Evolutionary conservation across 78 protist genomes (phyloP).

Genomic region (Thecamonas trahens): DNA sequence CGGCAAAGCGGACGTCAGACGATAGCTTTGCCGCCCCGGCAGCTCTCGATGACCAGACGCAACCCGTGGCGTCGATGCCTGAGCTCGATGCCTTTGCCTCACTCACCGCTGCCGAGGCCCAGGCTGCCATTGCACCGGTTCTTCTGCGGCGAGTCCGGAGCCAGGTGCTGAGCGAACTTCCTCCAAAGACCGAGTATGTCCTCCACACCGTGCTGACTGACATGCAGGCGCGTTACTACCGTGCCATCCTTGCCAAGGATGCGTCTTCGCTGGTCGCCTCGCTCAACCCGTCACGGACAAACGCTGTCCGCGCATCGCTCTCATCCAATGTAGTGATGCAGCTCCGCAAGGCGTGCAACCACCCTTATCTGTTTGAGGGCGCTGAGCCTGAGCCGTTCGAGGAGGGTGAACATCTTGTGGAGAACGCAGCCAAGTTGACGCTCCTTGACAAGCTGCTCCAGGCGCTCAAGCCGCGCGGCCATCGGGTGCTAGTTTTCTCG

Average conservation of each 20-base stretch:
- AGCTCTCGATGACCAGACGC: neutral
- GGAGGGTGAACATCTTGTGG: constrained; percentile 26
- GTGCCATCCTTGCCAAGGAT: neutral
- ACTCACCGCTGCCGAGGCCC: too few species aligned
- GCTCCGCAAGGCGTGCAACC: constrained; percentile 82
- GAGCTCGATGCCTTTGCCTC: too few species aligned
- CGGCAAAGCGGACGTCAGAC: too few species aligned
- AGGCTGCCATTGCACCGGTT: neutral
- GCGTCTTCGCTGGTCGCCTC: neutral
- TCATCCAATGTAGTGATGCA: constrained; percentile 85
- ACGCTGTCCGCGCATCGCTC: neutral
- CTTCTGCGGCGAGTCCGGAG: neutral
- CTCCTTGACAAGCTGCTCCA: constrained; percentile 69
- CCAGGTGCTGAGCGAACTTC: neutral
- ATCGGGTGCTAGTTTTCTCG: constrained; percentile 62
- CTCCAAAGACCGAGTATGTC: constrained; percentile 18
- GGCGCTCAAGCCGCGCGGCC: constrained; percentile 12
- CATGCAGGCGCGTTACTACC: constrained; percentile 11
- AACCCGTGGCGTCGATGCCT: neutral
- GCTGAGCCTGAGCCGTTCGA: neutral
- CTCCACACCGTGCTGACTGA: neutral
- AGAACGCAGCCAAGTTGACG: constrained; percentile 64
- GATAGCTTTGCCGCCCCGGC: constrained; percentile 5
- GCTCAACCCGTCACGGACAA: neutral
- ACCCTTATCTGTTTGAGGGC: constrained; percentile 82